phyloP scores from a whole-genome alignment of 108 stramenopile species.

The Mediolabrus comicus region DNA sequence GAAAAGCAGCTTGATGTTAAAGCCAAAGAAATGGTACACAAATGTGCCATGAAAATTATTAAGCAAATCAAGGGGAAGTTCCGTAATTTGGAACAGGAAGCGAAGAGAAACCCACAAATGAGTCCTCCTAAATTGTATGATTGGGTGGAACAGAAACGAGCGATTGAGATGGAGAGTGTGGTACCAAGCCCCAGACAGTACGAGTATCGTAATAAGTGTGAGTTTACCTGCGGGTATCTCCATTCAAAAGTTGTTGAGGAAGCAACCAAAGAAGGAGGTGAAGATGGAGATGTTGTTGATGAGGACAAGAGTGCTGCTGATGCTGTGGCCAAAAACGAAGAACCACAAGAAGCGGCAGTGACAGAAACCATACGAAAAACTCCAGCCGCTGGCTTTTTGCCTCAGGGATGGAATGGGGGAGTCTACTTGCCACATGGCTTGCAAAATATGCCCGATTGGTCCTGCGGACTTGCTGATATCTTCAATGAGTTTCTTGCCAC shows the following conservation, averaged over 20 bases:
- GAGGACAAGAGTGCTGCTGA: neutral
- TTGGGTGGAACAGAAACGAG: slow-evolving; percentile 52
- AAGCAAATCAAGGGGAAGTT: slow-evolving; percentile 69
- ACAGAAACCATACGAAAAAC: slow-evolving; percentile 22
- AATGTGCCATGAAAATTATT: slow-evolving; percentile 62
- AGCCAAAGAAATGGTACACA: slow-evolving; percentile 59
- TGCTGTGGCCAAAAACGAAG: neutral
- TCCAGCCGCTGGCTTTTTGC: slow-evolving; percentile 79
- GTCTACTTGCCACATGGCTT: slow-evolving; percentile 73
- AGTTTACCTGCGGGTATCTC: slow-evolving; percentile 82
- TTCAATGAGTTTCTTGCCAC: slow-evolving; percentile 59
- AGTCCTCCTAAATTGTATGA: slow-evolving; percentile 31
- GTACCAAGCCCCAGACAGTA: slow-evolving; percentile 47
- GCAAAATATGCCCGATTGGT: slow-evolving; percentile 74
- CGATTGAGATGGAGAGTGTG: slow-evolving; percentile 53
- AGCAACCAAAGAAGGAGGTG: slow-evolving; percentile 3
- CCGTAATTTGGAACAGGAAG: slow-evolving; percentile 49
- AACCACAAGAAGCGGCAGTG: neutral
- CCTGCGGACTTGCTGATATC: slow-evolving; percentile 62
- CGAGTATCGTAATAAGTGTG: slow-evolving; percentile 90
- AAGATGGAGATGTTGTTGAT: slow-evolving; percentile 1
- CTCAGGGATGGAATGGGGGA: slow-evolving; percentile 68
- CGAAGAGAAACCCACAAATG: slow-evolving; percentile 43
- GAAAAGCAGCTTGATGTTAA: slow-evolving; percentile 61
- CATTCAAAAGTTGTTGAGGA: slow-evolving; percentile 12